Evolutionary conservation across 495 filamentous ascomycete species (phyloP).

Genomic region (Neurospora pannonica): DNA sequence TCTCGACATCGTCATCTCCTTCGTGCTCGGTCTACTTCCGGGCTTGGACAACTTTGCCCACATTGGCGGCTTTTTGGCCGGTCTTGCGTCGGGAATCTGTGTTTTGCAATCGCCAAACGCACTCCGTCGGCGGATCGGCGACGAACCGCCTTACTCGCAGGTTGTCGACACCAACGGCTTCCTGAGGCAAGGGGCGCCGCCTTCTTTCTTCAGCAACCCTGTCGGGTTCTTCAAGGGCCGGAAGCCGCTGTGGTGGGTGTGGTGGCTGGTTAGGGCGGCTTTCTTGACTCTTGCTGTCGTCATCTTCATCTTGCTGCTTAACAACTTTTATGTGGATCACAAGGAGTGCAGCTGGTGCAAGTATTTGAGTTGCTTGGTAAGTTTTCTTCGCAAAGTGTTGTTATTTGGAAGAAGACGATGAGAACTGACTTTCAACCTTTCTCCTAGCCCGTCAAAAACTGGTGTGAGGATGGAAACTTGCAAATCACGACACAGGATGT

Average conservation of each 20-base stretch:
- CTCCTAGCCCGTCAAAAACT: slow-evolving; percentile 58
- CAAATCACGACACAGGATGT: slow-evolving; percentile 15
- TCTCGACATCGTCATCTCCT: slow-evolving; percentile 77
- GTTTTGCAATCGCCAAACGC: slow-evolving; percentile 78
- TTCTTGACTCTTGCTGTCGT: slow-evolving; percentile 70
- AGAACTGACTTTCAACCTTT: slow-evolving; percentile 18
- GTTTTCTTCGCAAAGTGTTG: slow-evolving; percentile 23
- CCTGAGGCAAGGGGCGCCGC: slow-evolving; percentile 33
- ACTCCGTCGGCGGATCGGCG: slow-evolving; percentile 66
- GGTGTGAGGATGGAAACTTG: slow-evolving; percentile 63
- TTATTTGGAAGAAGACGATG: background rate
- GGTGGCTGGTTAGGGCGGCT: slow-evolving; percentile 83
- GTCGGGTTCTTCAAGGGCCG: slow-evolving; percentile 82
- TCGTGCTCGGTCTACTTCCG: slow-evolving; percentile 84
- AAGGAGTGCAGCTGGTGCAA: slow-evolving; percentile 84
- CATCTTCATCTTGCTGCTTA: slow-evolving; percentile 73
- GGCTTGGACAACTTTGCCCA: slow-evolving; percentile 96
- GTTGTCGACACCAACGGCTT: slow-evolving; percentile 28
- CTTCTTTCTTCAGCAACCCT: slow-evolving; percentile 56
- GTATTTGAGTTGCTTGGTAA: slow-evolving; percentile 83
- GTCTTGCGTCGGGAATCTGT: slow-evolving; percentile 74
- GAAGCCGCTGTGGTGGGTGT: slow-evolving; percentile 91
- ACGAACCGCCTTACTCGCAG: slow-evolving; percentile 43
- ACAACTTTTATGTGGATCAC: slow-evolving; percentile 78
- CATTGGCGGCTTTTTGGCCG: slow-evolving; percentile 93